A percentile compares a stretch with the other conserved stretches of the same genome.
phyloP scores from a whole-genome alignment of 2,329 filamentous ascomycete species.

The Knufia petricola region DNA sequence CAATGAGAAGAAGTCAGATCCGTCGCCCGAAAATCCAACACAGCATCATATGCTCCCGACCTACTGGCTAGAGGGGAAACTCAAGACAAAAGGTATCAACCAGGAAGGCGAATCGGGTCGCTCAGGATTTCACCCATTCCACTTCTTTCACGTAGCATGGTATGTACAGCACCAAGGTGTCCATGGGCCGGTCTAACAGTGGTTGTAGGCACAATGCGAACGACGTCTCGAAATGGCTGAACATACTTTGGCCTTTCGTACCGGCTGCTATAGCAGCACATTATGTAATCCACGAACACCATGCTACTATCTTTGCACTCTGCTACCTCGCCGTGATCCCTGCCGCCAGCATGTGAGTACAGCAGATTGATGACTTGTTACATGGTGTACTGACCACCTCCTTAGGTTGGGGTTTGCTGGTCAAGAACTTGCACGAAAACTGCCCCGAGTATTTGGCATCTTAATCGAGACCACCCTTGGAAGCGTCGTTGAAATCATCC shows the following conservation, averaged over 20 bases:
- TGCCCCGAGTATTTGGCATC: conserved; percentile 56
- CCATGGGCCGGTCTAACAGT: not conserved
- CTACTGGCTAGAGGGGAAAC: conserved; percentile 25
- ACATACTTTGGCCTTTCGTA: conserved; percentile 66
- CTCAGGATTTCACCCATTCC: conserved; percentile 52
- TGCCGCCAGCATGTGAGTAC: conserved; percentile 47
- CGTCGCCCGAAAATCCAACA: conserved; percentile 11
- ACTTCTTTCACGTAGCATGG: conserved; percentile 56
- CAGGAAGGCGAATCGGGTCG: conserved; percentile 60
- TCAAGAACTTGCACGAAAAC: conserved; percentile 61
- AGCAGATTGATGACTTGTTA: not conserved
- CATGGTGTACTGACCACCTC: not conserved
- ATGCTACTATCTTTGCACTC: conserved; percentile 58
- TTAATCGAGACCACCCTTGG: conserved; percentile 50
- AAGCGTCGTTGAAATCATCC: conserved; percentile 68
- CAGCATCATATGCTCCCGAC: conserved; percentile 19
- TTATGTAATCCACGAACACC: conserved; percentile 45
- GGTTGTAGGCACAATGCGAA: conserved; percentile 35
- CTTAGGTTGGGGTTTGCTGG: conserved; percentile 62
- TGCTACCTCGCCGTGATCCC: conserved; percentile 71
- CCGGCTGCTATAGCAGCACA: conserved; percentile 60
- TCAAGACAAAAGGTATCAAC: conserved; percentile 30
- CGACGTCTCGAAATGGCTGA: conserved; percentile 54
- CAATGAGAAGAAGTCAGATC: conserved; percentile 3
- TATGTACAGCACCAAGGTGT: conserved; percentile 33